These are phyloP conservation scores for Yamadazyma laniorum DNA, from an alignment of 805 yeast genomes.

Conservation along the genomic window DNA sequence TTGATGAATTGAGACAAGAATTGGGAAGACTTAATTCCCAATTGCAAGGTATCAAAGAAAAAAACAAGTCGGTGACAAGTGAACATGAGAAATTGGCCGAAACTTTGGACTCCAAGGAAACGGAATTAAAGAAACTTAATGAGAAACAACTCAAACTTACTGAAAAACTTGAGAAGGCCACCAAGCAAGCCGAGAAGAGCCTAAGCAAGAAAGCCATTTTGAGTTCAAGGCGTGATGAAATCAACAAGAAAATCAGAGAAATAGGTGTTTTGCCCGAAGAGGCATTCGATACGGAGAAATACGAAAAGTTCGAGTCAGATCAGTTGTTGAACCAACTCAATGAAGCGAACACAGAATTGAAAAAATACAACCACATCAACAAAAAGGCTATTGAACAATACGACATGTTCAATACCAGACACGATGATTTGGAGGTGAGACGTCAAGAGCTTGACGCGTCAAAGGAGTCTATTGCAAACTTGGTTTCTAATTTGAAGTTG, in stretches of 20 bases:
- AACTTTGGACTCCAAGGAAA: slow-evolving; percentile 25
- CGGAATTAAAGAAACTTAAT: slow-evolving; percentile 48
- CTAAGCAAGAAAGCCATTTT: slow-evolving; percentile 62
- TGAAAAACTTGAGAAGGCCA: slow-evolving; percentile 56
- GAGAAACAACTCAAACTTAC: slow-evolving; percentile 55
- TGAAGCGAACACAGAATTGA: slow-evolving; percentile 53
- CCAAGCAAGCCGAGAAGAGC: slow-evolving; percentile 62
- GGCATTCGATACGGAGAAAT: slow-evolving; percentile 50
- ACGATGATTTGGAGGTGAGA: slow-evolving; percentile 63
- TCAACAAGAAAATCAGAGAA: slow-evolving; percentile 71
- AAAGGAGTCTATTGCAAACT: slow-evolving; percentile 65
- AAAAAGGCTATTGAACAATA: slow-evolving; percentile 88
- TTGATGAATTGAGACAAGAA: slow-evolving; percentile 22
- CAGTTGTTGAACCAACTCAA: slow-evolving; percentile 54
- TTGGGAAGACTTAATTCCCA: slow-evolving; percentile 23
- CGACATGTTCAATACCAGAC: slow-evolving; percentile 66
- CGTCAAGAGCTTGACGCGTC: slow-evolving; percentile 69
- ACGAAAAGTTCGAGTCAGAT: slow-evolving; percentile 47
- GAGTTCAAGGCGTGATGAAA: slow-evolving; percentile 62
- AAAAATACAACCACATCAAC: slow-evolving; percentile 73
- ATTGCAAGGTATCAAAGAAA: slow-evolving; percentile 27
- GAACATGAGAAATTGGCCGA: slow-evolving; percentile 30
- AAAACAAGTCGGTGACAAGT: slow-evolving; percentile 23
- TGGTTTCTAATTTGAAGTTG: slow-evolving; percentile 66
- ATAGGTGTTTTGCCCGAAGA: slow-evolving; percentile 90